Conservation (phyloP, 352 stramenopile genomes). For the Phytopythium delawarense region DNA sequence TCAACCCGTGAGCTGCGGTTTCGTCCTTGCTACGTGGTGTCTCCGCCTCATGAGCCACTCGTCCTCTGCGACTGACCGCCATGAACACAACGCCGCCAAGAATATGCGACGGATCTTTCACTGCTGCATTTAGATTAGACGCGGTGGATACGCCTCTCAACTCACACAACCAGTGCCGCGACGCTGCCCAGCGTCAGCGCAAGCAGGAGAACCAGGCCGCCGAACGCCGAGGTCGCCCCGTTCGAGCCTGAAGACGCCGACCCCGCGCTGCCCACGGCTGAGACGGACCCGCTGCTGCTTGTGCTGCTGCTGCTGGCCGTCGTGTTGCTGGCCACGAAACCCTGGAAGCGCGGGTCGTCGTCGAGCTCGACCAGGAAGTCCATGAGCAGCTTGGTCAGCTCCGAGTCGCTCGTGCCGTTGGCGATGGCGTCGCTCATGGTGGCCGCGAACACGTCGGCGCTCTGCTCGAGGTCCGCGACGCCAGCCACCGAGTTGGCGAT, state of each 20-base stretch:
- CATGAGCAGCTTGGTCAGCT: constrained; percentile 26
- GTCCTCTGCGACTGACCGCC: too few relatives aligned
- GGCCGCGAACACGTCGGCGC: constrained; percentile 22
- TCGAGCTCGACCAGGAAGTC: constrained; percentile 6
- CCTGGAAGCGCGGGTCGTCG: constrained; percentile 7
- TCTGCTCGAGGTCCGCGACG: constrained; percentile 6
- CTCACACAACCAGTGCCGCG: neutral
- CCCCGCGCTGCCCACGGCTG: neutral
- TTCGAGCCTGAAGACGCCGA: neutral
- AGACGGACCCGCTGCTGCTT: neutral
- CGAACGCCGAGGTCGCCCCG: neutral
- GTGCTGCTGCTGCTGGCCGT: neutral
- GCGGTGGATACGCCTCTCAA: too few relatives aligned
- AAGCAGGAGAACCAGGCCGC: neutral
- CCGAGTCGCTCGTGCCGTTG: constrained; percentile 27
- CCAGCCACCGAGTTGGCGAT: neutral
- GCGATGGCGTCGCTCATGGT: constrained; percentile 28
- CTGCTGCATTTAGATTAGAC: too few relatives aligned
- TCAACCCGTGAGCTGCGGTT: too few relatives aligned
- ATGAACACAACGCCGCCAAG: too few relatives aligned
- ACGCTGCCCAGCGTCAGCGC: neutral
- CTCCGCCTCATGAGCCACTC: too few relatives aligned
- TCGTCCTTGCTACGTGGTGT: too few relatives aligned
- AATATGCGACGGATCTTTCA: too few relatives aligned
- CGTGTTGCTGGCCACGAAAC: neutral